phyloP scores from a whole-genome alignment of 345 rosid species.

The Bruguiera parviflora region DNA sequence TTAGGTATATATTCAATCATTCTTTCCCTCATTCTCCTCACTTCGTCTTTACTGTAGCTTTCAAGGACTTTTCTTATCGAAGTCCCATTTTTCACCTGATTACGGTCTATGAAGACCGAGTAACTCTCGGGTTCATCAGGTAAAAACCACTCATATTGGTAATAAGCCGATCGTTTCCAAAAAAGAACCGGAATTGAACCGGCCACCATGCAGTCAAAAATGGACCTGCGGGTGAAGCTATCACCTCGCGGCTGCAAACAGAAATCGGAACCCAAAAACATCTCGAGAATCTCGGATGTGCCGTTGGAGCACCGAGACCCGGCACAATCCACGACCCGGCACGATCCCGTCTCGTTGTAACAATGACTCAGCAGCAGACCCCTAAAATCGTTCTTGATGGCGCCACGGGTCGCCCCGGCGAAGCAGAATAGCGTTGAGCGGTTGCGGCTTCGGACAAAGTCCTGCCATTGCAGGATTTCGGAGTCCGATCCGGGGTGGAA shows the following conservation, averaged over 20 bases:
- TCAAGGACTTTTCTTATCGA: constrained; percentile 59
- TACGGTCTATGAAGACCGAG: constrained; percentile 80
- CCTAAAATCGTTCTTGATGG: constrained; percentile 66
- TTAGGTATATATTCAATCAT: constrained; percentile 74
- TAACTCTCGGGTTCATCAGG: constrained; percentile 61
- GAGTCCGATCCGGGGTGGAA: constrained; percentile 84
- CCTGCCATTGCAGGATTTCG: constrained; percentile 74
- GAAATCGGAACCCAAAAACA: constrained; percentile 73
- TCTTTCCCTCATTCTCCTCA: constrained; percentile 67
- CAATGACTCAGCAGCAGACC: constrained; percentile 63
- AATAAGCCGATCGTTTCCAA: constrained; percentile 80
- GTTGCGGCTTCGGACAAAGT: constrained; percentile 49
- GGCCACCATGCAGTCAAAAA: constrained; percentile 93
- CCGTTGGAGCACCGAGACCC: constrained; percentile 64
- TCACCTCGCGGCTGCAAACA: constrained; percentile 94
- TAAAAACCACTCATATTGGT: constrained; percentile 92
- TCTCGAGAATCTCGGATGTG: constrained; percentile 64
- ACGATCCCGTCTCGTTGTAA: constrained; percentile 41
- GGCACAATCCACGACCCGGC: constrained; percentile 62
- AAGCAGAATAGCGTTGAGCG: constrained; percentile 74
- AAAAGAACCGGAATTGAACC: constrained; percentile 95
- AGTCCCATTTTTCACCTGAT: constrained; percentile 69
- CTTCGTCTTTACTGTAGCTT: constrained; percentile 54
- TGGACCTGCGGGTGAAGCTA: constrained; percentile 89
- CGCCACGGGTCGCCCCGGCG: constrained; percentile 72